Evolutionary conservation across 345 rosid species (phyloP).

Genomic region (Populus nigra): DNA sequence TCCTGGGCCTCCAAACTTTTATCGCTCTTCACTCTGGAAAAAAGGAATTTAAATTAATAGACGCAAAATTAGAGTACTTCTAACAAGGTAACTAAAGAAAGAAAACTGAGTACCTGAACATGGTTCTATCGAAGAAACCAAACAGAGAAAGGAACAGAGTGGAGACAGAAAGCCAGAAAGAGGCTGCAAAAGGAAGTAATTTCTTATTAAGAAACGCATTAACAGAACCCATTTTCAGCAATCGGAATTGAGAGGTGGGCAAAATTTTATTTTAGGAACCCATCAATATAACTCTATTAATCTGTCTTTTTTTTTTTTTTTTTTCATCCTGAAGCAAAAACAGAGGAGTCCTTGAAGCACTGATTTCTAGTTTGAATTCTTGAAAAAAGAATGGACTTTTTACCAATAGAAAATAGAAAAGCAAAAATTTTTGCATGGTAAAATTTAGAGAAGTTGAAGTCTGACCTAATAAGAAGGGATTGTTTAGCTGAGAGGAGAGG

Average conservation of each 20-base stretch:
- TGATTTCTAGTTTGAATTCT: constrained; percentile 44
- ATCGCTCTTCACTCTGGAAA: constrained; percentile 28
- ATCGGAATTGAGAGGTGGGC: constrained; percentile 19
- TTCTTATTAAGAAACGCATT: constrained; percentile 25
- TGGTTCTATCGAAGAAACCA: constrained; percentile 27
- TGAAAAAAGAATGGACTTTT: constrained; percentile 47
- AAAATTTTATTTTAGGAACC: constrained; percentile 19
- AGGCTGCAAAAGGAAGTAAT: constrained; percentile 28
- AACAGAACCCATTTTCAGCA: constrained; percentile 37
- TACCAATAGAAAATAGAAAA: constrained; percentile 42
- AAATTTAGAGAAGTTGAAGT: constrained; percentile 41
- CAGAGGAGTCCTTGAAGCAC: constrained; percentile 28
- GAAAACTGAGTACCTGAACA: constrained; percentile 39
- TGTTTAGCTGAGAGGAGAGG: constrained; percentile 7
- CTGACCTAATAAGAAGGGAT: constrained; percentile 49
- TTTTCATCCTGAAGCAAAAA: constrained; percentile 45
- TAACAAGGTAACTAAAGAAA: neutral
- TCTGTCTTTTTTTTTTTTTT: neutral
- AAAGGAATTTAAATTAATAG: neutral
- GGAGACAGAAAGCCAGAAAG: constrained; percentile 45
- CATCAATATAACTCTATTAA: constrained; percentile 41
- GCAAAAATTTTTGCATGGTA: constrained; percentile 24
- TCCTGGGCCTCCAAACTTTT: neutral
- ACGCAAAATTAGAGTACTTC: neutral
- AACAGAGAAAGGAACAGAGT: constrained; percentile 45